Base-by-base conservation (phyloP, 495 filamentous ascomycete species). In the Usnea hakonensis region DNA sequence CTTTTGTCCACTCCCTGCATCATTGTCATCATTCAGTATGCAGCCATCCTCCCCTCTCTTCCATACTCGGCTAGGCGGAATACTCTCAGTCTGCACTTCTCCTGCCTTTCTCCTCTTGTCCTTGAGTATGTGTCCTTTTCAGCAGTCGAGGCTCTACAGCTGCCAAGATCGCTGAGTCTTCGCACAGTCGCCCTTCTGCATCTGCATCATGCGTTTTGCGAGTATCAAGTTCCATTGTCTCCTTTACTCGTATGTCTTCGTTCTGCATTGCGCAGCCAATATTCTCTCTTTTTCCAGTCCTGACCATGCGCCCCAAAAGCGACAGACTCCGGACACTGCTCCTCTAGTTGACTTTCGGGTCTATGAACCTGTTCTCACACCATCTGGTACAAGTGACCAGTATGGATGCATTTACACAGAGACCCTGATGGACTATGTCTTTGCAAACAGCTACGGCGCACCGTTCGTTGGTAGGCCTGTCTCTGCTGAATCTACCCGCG, bases 371-470 rank as follows among this genome's bases (percentile, higher is more conserved):
- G 80, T 90, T 4, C 67, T 81, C 50, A 78, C 70, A 35, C 73
- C 72, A 5, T 61, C 69, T 23, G 68, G 71, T 23, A 74, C 76
- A 0, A 66, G 75, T 57, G 76, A 79, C 48, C 63, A 67, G 40
- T 68, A 67, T 63, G 74, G 70, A 40, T 90, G 87, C 67, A 73
- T 77, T 30, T 37, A 68, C 14, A 58, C 68, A 23, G 62, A 74
- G 38, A 63, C 82, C 5, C 72, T 95, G 43, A 90, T 95, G 82
- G 71, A 83, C 8, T 81, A 91, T 73, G 77, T 78, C 3, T 96
- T 95, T 75, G 89, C 78, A 2, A 85, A 73, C 63, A 92, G 88
- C 65, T 96, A 96, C 68, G 87, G 85, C 16, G 69, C 80, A 16
- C 91, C 91, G 0, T 96, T 88, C 64, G 80, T 93, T 66, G 90